Evolutionary conservation across 148 eudicot genomes (phyloP), one percentile per base, ranked within the genome.

Genomic region (Persicaria tinctoria): DNA sequence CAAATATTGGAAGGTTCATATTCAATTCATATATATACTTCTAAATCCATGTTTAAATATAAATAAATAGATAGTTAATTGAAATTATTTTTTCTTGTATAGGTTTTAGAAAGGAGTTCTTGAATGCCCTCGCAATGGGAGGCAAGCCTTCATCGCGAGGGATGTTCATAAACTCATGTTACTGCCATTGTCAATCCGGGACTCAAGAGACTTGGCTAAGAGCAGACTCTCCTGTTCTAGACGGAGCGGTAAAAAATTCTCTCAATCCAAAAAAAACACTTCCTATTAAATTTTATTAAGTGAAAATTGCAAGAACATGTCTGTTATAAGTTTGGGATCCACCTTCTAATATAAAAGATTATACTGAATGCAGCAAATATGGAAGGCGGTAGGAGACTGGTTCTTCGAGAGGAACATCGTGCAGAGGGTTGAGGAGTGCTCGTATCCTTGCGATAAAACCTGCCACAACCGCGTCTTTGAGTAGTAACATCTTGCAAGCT

Each of bases 1-100:
- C 83, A 83, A 68, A 82, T 57, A 49, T 78, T 93, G 86, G 91
- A 93, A 79, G 95, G 98, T 93, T 14, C 56, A 53, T 12, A 32
- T 32, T 32, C 41, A 32, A 32, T 32, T 23, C 27, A 32, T 32
- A 32, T 32, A 32, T 32, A 32, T 32, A 32, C 2, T 32, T 32
- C 41, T 32, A 32, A 32, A 2, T 51, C 14, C 55, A 11, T 51
- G 12, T 32, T 32, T 32, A 32, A 1, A 0, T 32, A 32, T 32
- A 32, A 32, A 1, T 32, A 16, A 13, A 55, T n/a, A 55, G 14
- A 18, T 55, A 14, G 59, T 55, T 5, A 16, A 55, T 18, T 3
- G 59, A 7, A 63, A 8, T 10, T 27, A 6, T 27, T 23, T 60
- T 60, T 60, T 7, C 1, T 4, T 57, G 32, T 32, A 0, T 45